Evolutionary conservation across 2,329 filamentous ascomycete species (phyloP).

Genomic region (Verticillium nubilum): DNA sequence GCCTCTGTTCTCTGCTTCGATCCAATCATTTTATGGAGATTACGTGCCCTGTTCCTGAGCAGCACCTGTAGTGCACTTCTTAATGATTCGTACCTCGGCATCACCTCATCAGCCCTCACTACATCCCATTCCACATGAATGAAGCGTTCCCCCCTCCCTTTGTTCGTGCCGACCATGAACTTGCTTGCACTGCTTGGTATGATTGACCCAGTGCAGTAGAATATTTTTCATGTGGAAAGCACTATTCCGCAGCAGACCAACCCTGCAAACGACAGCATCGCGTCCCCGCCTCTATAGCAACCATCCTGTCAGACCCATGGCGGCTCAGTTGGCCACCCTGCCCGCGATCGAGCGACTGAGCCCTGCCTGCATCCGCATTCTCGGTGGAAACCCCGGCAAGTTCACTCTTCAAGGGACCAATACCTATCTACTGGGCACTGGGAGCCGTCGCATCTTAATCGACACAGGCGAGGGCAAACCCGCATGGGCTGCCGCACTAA

Average conservation of each 20-base stretch:
- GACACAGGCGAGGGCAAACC: slow-evolving; percentile 83
- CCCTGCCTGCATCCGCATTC: slow-evolving; percentile 71
- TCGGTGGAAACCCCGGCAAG: slow-evolving; percentile 89
- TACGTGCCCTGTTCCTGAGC: too few species aligned
- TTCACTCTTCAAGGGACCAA: slow-evolving; percentile 77
- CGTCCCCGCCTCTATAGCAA: neutral
- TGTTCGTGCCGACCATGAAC: neutral
- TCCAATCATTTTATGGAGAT: neutral
- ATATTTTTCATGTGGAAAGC: neutral
- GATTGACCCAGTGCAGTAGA: neutral
- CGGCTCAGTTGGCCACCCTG: slow-evolving; percentile 56
- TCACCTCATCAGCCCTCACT: neutral
- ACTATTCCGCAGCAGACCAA: neutral
- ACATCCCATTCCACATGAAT: too few species aligned
- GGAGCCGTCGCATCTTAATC: slow-evolving; percentile 68
- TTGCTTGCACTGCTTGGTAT: neutral
- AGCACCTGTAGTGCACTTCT: too few species aligned
- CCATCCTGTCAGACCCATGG: slow-evolving; percentile 42
- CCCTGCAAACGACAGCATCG: neutral
- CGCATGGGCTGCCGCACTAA: slow-evolving; percentile 65
- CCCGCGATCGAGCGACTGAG: slow-evolving; percentile 74
- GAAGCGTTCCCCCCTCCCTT: neutral
- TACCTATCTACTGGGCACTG: slow-evolving; percentile 85
- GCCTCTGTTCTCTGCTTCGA: too few species aligned
- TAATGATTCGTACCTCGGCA: neutral